Percentiles rank a stretch among this genome's conserved stretches.
Evolutionary conservation across 2,329 filamentous ascomycete species (phyloP).

Genomic region (Tolypocladium guangdongense): DNA sequence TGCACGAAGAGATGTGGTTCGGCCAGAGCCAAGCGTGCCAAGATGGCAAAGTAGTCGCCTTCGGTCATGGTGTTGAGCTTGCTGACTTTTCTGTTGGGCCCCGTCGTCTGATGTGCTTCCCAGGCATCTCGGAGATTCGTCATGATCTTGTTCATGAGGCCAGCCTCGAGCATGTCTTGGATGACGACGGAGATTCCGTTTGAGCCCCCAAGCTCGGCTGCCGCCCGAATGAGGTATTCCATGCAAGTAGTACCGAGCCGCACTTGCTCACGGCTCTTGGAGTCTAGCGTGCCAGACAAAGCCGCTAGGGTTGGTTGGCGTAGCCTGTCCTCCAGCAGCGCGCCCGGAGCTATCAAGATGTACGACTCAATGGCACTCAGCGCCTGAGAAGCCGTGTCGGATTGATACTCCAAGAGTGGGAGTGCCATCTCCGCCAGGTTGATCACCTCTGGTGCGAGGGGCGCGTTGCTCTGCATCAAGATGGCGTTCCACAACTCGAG

Average conservation of each 20-base stretch:
- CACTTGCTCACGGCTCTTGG: slow-evolving; percentile 45
- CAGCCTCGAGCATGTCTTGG: slow-evolving; percentile 52
- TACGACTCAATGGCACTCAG: slow-evolving; percentile 61
- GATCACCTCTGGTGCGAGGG: slow-evolving; percentile 51
- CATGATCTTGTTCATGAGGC: slow-evolving; percentile 53
- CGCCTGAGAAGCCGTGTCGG: slow-evolving; percentile 49
- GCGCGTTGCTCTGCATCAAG: slow-evolving; percentile 51
- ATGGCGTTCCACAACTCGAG: slow-evolving; percentile 81
- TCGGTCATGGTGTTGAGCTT: slow-evolving; percentile 66
- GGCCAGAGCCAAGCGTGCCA: slow-evolving; percentile 67
- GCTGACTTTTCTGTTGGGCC: slow-evolving; percentile 60
- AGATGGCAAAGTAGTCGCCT: slow-evolving; percentile 74
- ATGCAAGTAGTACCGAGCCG: slow-evolving; percentile 49
- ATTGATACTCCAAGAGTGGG: slow-evolving; percentile 55
- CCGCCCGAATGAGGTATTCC: slow-evolving; percentile 54
- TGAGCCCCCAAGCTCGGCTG: slow-evolving; percentile 49
- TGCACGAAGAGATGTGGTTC: slow-evolving; percentile 59
- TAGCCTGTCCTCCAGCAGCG: slow-evolving; percentile 47
- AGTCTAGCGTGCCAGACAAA: slow-evolving; percentile 38
- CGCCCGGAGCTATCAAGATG: slow-evolving; percentile 56
- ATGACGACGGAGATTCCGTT: slow-evolving; percentile 52
- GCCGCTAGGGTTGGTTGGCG: slow-evolving; percentile 39
- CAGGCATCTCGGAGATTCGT: slow-evolving; percentile 56
- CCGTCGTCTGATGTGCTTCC: slow-evolving; percentile 70
- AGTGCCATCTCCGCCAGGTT: slow-evolving; percentile 52